Evolutionary conservation across 257 asterid species (phyloP).

Genomic region (Ophiorrhiza pumila): DNA sequence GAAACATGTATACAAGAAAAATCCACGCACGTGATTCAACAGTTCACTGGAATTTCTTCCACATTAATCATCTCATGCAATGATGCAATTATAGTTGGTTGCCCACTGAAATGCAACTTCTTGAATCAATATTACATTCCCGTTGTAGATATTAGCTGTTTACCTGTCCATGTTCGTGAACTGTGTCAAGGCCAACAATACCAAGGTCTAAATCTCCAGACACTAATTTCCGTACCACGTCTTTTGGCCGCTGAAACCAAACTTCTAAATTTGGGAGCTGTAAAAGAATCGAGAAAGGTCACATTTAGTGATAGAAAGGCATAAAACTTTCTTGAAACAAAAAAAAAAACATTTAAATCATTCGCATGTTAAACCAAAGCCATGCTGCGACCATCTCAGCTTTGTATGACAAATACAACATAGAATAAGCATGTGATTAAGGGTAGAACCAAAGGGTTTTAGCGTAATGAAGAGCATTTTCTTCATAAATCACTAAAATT

Average conservation of each 20-base stretch:
- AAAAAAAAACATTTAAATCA: background rate
- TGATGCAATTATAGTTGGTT: background rate
- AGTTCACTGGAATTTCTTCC: background rate
- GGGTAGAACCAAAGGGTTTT: background rate
- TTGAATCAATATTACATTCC: background rate
- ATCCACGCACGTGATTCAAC: background rate
- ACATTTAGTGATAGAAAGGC: background rate
- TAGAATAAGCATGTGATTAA: background rate
- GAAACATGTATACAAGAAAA: background rate
- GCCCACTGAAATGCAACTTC: background rate
- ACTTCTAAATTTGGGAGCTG: conserved; percentile 86
- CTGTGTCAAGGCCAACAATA: conserved; percentile 90
- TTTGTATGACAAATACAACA: background rate
- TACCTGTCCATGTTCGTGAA: conserved; percentile 84
- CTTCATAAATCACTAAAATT: no score
- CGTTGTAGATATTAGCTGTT: conserved; percentile 6
- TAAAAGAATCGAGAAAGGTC: conserved; percentile 8
- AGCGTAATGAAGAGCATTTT: background rate
- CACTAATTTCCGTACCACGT: conserved; percentile 79
- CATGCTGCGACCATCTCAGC: background rate
- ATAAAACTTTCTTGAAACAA: background rate
- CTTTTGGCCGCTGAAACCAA: conserved; percentile 99
- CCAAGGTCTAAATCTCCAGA: conserved; percentile 99
- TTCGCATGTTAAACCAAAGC: background rate
- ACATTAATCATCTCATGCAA: background rate